Evolutionary conservation across 495 filamentous ascomycete species (phyloP).

Genomic region (Symbiotaphrina buchneri): DNA sequence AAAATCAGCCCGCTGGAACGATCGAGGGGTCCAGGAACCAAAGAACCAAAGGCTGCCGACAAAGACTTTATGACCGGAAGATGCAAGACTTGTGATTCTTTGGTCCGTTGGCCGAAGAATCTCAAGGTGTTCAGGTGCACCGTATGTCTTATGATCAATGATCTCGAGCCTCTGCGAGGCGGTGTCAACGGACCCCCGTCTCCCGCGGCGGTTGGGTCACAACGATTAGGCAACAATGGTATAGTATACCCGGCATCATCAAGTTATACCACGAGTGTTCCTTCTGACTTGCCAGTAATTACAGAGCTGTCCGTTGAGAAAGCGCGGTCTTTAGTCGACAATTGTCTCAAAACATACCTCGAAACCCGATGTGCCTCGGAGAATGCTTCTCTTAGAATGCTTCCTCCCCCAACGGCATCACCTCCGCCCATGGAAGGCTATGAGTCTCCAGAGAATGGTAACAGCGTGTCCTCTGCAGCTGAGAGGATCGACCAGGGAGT

Average conservation of each 20-base stretch:
- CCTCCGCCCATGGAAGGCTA: background rate
- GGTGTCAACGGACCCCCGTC: constrained; percentile 1
- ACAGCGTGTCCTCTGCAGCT: too few species aligned
- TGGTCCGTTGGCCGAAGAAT: constrained; percentile 62
- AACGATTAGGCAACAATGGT: background rate
- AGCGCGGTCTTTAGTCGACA: constrained; percentile 4
- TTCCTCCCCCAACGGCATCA: background rate
- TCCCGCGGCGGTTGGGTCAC: constrained; percentile 4
- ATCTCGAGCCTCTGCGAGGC: constrained; percentile 28
- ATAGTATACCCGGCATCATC: background rate
- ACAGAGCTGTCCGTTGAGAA: constrained; percentile 4
- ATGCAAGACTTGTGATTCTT: constrained; percentile 65
- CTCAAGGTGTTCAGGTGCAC: constrained; percentile 63
- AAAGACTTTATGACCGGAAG: constrained; percentile 37
- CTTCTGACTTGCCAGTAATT: background rate
- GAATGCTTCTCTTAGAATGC: background rate
- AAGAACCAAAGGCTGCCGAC: constrained; percentile 11
- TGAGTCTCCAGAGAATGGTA: background rate
- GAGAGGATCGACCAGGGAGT: too few species aligned
- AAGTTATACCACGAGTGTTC: background rate
- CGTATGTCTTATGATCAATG: constrained; percentile 71
- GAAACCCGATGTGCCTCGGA: background rate
- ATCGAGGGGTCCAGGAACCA: background rate
- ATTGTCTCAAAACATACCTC: constrained; percentile 4
- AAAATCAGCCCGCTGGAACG: background rate